Conservation (phyloP, 2,329 filamentous ascomycete genomes). For the Diaporthe sp. region DNA sequence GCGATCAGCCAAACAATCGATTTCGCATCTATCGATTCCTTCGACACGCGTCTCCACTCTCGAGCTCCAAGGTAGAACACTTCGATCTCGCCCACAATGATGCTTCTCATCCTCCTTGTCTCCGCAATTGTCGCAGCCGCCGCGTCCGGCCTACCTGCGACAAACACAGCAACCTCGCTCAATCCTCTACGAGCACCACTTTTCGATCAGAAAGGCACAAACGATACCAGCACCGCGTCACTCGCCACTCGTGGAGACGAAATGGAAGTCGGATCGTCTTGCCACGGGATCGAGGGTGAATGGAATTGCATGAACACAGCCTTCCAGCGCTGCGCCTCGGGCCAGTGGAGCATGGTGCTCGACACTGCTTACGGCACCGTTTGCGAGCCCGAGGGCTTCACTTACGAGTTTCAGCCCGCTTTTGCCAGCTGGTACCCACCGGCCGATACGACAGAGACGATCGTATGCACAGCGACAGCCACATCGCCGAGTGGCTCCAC, state of each 20-base stretch:
- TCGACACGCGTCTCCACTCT: not conserved
- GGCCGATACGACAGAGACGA: slow-evolving; percentile 1
- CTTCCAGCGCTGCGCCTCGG: slow-evolving; percentile 62
- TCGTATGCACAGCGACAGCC: not conserved
- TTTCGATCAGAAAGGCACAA: not conserved
- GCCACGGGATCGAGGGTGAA: slow-evolving; percentile 57
- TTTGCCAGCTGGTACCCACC: slow-evolving; percentile 17
- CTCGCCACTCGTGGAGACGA: not conserved
- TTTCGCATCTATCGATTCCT: too few relatives aligned
- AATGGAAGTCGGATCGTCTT: slow-evolving; percentile 52
- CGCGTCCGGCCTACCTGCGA: not conserved
- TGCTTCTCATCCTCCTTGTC: not conserved
- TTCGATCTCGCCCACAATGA: not conserved
- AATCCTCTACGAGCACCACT: too few relatives aligned
- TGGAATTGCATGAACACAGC: slow-evolving; percentile 63
- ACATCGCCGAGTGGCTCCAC: not conserved
- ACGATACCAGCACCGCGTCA: not conserved
- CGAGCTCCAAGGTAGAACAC: not conserved
- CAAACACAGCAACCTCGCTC: not conserved
- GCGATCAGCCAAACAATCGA: not conserved
- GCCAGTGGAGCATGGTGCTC: slow-evolving; percentile 58
- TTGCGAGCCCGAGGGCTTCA: slow-evolving; percentile 44
- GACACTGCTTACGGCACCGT: slow-evolving; percentile 55
- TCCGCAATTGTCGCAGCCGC: not conserved
- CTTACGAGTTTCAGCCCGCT: slow-evolving; percentile 14